Evolutionary conservation across 140 eudicot species (phyloP).

Genomic region (Bidens hawaiensis): DNA sequence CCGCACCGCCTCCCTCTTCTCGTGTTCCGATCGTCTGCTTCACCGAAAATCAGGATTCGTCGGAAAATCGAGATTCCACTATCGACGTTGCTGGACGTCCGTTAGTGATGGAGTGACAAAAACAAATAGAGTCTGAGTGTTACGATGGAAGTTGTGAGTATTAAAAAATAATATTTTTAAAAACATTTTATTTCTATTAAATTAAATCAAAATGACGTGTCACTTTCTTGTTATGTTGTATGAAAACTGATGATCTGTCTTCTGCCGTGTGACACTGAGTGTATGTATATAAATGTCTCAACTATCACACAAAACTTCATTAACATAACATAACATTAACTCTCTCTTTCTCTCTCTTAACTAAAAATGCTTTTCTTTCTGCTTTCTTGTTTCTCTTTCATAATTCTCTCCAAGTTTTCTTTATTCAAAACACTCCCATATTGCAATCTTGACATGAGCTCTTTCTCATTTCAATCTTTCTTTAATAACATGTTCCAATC

Average conservation of each 20-base stretch:
- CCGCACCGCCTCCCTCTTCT: no score
- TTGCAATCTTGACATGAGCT: constrained; percentile 25
- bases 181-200: background rate
- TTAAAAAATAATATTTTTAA: background rate
- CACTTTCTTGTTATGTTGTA: constrained; percentile 8
- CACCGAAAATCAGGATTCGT: no score
- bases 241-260: constrained; percentile 7
- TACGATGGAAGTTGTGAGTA: no score
- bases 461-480: constrained; percentile 27
- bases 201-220: constrained; percentile 13
- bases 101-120: no score
- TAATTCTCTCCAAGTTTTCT: constrained; percentile 43
- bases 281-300: constrained; percentile 20
- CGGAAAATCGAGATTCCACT: no score
- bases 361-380: constrained; percentile 56
- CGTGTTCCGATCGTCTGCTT: no score
- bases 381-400: constrained; percentile 54
- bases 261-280: constrained; percentile 25
- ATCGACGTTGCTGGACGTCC: no score
- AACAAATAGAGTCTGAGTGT: no score
- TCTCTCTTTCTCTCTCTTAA: background rate
- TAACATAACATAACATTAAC: no score
- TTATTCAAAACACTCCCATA: constrained; percentile 31
- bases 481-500: constrained; percentile 18
- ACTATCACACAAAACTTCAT: constrained; percentile 9